Base-by-base conservation (phyloP, 164 flowering plant species). In the Chimonanthus praecox region DNA sequence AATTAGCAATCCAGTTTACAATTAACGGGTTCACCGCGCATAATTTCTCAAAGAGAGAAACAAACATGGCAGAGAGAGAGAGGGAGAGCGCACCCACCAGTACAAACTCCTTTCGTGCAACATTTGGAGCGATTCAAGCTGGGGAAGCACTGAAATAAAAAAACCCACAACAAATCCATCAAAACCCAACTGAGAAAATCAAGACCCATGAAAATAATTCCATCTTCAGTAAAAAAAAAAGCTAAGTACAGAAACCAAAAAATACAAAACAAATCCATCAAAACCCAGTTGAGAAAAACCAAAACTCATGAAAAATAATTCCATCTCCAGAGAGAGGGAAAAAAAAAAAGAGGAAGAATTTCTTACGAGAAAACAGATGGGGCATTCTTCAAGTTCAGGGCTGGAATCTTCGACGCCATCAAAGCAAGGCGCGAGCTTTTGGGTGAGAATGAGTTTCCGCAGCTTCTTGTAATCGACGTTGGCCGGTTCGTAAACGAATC, bases 51-150 rank as follows among this genome's bases (percentile, higher is more conserved):
- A 21, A 60, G 11, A 60, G 6, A 21, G 18, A 9, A 0, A 7
- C 66, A 7, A 63, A 21, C 7, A 16, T 63, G 21, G 44, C 11
- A 43, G 11, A 5, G 44, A 44, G 7, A 49, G 13, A 63, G 47
- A 54, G 21, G 47, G 5, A 44, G 33, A 49, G 47, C 47, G 48
- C 58, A 48, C 77, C 10, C 51, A 79, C 84, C 84, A 49, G 84
- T 82, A 73, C 84, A 82, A 67, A 82, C 75, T 65, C 84, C 78
- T 67, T 79, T 82, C 50, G 44, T 67, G 68, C 84, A 82, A 73
- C 84, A 82, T 73, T 66, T 82, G 20, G 84, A 82, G 72, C 84
- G 75, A 71, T 82, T 82, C 78, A 82, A 73, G 70, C 84, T 82
- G 48, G 82, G 82, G 71, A 63, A 82, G 47, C 60, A 75, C 84